phyloP scores from a whole-genome alignment of 805 yeast species.

The Yarrowia alimentaria region DNA sequence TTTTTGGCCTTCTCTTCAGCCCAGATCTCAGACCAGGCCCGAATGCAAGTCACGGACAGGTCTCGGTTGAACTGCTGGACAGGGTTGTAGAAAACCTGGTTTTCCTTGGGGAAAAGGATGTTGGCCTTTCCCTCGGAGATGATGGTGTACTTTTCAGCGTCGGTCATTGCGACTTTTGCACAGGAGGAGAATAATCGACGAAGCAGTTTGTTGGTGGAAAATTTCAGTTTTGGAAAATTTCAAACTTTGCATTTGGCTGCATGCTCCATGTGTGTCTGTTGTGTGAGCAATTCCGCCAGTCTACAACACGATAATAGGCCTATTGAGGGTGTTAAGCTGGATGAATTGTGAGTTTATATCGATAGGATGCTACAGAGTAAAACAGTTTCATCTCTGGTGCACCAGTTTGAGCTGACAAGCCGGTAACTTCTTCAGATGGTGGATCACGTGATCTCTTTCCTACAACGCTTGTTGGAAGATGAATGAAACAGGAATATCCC shows the following conservation, averaged over 20 bases:
- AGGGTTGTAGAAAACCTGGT: constrained; percentile 89
- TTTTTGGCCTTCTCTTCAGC: constrained; percentile 41
- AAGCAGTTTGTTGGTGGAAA: constrained; percentile 13
- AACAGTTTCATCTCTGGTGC: too few species aligned
- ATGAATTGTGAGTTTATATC: too few species aligned
- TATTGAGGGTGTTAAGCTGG: too few species aligned
- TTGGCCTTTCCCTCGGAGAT: constrained; percentile 77
- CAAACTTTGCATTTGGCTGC: constrained; percentile 20
- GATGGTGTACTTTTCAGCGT: constrained; percentile 29
- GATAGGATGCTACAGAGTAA: too few species aligned
- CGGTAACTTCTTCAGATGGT: too few species aligned
- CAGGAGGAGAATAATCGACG: constrained; percentile 19
- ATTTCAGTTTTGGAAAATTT: constrained; percentile 10
- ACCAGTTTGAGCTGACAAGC: too few species aligned
- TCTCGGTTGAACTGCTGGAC: constrained; percentile 97
- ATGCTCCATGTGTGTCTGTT: constrained; percentile 4
- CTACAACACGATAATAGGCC: too few species aligned
- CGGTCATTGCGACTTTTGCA: constrained; percentile 24
- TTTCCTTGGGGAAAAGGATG: constrained; percentile 75
- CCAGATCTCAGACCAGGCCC: constrained; percentile 77
- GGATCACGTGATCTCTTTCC: too few species aligned
- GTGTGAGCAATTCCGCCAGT: neutral
- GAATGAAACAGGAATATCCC: too few species aligned
- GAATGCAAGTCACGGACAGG: constrained; percentile 75
- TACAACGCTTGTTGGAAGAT: too few species aligned